Evolutionary conservation across 2,329 filamentous ascomycete species (phyloP).

Genomic region (Xylariomycetidae sp.): DNA sequence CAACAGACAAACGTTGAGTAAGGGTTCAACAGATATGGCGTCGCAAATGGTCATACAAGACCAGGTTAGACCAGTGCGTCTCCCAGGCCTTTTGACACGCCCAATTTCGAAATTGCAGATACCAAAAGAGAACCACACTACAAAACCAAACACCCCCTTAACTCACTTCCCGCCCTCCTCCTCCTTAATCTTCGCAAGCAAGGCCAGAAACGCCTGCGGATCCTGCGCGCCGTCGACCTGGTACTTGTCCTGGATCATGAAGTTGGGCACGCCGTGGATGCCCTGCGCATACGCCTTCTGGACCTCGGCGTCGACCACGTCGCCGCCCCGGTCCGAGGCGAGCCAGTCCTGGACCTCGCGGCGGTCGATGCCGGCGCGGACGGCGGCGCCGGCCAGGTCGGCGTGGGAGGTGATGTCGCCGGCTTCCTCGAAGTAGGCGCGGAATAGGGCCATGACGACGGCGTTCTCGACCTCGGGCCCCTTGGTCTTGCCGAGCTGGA

Average conservation of each 20-base stretch:
- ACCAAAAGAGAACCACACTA: too few species aligned
- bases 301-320: slow-evolving; percentile 47
- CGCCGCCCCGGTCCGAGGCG: slow-evolving; percentile 29
- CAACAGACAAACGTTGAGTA: too few species aligned
- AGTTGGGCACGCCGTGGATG: slow-evolving; percentile 62
- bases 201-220: slow-evolving; percentile 53
- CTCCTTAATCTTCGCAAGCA: slow-evolving; percentile 50
- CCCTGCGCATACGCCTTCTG: slow-evolving; percentile 38
- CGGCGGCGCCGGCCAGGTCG: slow-evolving; percentile 41
- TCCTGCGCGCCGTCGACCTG: slow-evolving; percentile 64
- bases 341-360: slow-evolving; percentile 38
- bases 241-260: slow-evolving; percentile 59
- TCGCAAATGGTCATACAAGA: too few species aligned
- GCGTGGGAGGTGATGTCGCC: slow-evolving; percentile 51
- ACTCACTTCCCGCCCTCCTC: slow-evolving; percentile 11
- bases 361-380: slow-evolving; percentile 44
- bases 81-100: too few species aligned
- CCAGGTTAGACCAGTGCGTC: too few species aligned
- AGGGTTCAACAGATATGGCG: too few species aligned
- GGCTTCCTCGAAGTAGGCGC: slow-evolving; percentile 53
- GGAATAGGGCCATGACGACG: slow-evolving; percentile 56
- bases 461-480: slow-evolving; percentile 44
- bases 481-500: slow-evolving; percentile 62
- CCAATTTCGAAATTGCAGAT: too few species aligned
- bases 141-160: too few species aligned